Percentiles rank a stretch among this genome's conserved stretches.
phyloP scores from a whole-genome alignment of 371 early-diverging fungal genomes.

The Cokeromyces recurvatus region DNA sequence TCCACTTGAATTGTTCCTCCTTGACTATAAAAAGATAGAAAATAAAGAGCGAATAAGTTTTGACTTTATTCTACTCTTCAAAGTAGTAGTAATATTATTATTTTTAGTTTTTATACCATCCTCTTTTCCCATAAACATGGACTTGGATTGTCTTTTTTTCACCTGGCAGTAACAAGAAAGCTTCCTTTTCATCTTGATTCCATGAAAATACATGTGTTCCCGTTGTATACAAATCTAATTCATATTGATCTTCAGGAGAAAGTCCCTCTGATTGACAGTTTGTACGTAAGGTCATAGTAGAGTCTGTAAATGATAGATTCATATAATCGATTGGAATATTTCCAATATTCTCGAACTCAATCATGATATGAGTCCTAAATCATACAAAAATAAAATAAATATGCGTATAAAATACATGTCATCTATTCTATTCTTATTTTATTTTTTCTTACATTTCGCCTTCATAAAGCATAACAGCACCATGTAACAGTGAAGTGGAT shows the following conservation, averaged over 20 bases:
- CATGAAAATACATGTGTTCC: conserved; percentile 63
- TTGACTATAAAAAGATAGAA: conserved; percentile 33
- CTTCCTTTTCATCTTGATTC: conserved; percentile 40
- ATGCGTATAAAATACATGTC: no score
- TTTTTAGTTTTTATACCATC: conserved; percentile 4
- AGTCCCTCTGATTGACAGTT: conserved; percentile 48
- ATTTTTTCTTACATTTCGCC: conserved; percentile 63
- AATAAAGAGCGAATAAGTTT: no score
- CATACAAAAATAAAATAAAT: no score
- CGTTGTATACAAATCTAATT: conserved; percentile 66
- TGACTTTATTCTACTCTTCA: no score
- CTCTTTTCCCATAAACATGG: conserved; percentile 69
- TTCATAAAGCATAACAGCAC: conserved; percentile 77
- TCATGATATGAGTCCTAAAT: conserved; percentile 52
- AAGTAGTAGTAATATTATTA: no score
- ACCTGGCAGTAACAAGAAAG: conserved; percentile 55
- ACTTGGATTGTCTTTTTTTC: conserved; percentile 47
- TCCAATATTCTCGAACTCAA: conserved; percentile 75
- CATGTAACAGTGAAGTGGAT: conserved; percentile 53
- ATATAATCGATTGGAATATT: conserved; percentile 66
- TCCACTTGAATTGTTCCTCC: conserved; percentile 71
- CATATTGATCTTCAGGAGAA: conserved; percentile 69
- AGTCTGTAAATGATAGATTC: conserved; percentile 63
- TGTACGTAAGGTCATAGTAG: conserved; percentile 40
- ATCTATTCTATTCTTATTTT: no score